phyloP scores from a whole-genome alignment of 176 grass and related monocot genomes.

The Dactylis glomerata region DNA sequence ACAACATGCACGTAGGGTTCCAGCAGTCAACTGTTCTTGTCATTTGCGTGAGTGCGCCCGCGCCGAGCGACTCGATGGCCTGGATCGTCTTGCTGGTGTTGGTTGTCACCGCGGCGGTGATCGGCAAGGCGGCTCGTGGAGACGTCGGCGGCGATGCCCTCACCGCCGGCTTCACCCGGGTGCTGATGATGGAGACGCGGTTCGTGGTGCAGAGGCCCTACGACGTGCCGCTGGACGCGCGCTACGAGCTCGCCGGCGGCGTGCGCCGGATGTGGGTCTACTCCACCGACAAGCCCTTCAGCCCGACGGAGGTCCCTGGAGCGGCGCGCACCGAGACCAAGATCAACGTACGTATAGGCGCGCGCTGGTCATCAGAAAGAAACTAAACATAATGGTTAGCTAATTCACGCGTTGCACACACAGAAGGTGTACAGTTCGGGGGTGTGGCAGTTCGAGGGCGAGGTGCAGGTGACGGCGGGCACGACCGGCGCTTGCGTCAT shows the following conservation, averaged over 20 bases:
- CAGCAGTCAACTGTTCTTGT: background rate
- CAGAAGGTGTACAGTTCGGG: conserved; percentile 21
- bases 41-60: too few species aligned
- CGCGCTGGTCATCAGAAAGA: background rate
- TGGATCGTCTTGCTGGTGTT: background rate
- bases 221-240: background rate
- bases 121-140: background rate
- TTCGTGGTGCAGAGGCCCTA: conserved; percentile 42
- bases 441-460: conserved; percentile 54
- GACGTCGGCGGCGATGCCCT: background rate
- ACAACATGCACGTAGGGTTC: background rate
- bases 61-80: background rate
- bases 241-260: conserved; percentile 19
- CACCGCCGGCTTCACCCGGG: conserved; percentile 36
- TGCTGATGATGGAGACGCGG: conserved; percentile 3
- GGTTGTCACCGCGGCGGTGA: background rate
- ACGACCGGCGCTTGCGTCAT: conserved; percentile 41
- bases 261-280: conserved; percentile 49
- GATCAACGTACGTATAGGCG: background rate
- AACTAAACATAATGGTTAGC: too few species aligned
- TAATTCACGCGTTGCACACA: background rate
- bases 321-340: conserved; percentile 32
- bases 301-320: background rate
- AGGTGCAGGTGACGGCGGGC: conserved; percentile 21
- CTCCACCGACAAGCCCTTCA: conserved; percentile 10